A percentile compares a stretch with the other conserved stretches of the same genome.
These are phyloP conservation scores for Phalaenopsis equestris DNA, from an alignment of 106 monocot genomes.

Conservation along the genomic window DNA sequence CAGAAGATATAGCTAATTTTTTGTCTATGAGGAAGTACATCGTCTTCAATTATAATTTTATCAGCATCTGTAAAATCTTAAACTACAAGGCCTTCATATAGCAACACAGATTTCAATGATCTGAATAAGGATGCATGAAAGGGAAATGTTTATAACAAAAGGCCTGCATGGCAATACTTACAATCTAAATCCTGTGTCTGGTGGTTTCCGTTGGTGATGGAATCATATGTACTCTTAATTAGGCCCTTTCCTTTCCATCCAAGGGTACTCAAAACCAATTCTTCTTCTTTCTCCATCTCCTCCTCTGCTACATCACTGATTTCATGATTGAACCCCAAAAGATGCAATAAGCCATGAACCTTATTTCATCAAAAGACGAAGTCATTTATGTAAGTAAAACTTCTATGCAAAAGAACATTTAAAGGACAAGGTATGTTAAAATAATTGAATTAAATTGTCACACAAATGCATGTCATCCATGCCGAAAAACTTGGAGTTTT, in stretches of 20 bases:
- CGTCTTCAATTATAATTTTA: constrained; percentile 33
- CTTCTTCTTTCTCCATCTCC: constrained; percentile 88
- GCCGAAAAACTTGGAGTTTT: background rate
- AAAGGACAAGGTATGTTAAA: background rate
- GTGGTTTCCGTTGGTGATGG: constrained; percentile 24
- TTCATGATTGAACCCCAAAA: constrained; percentile 93
- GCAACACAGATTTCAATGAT: constrained; percentile 22
- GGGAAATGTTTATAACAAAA: background rate
- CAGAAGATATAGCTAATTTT: constrained; percentile 87
- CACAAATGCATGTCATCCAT: too few relatives aligned
- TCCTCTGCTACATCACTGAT: constrained; percentile 54
- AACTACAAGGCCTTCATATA: constrained; percentile 23
- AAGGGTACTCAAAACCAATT: constrained; percentile 69
- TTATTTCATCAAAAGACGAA: constrained; percentile 6
- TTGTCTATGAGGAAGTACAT: constrained; percentile 52
- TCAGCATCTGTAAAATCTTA: constrained; percentile 48
- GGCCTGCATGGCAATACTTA: constrained; percentile 11
- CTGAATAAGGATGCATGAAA: background rate
- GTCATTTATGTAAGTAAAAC: background rate
- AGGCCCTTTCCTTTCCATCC: constrained; percentile 93
- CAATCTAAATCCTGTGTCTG: constrained; percentile 34
- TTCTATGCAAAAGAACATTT: background rate
- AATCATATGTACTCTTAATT: constrained; percentile 53
- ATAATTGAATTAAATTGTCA: background rate
- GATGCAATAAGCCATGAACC: constrained; percentile 89